Conservation (phyloP, 345 rosid species). For the Hibiscus tridactylites region DNA sequence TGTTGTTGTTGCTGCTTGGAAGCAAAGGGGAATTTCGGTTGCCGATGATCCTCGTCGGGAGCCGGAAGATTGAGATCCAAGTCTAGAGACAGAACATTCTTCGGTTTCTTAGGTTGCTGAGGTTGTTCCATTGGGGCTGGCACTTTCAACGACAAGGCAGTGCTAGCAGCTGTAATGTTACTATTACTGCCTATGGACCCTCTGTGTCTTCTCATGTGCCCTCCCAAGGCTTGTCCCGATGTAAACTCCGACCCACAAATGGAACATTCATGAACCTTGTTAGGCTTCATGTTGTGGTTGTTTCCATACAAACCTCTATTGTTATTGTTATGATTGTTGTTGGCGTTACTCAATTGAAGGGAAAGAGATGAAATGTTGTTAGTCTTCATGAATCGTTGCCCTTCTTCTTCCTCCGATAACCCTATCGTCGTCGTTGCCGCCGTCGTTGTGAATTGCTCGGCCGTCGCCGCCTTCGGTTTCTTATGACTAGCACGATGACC, state of each 20-base stretch:
- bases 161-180: constrained; percentile 10
- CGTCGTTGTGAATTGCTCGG: constrained; percentile 7
- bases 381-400: constrained; percentile 18
- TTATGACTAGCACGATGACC: constrained; percentile 98
- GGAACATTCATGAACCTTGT: constrained; percentile 85
- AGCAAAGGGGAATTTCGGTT: constrained; percentile 39
- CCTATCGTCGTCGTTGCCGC: neutral
- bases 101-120: constrained; percentile 34
- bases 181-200: constrained; percentile 23
- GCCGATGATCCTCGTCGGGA: constrained; percentile 60
- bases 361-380: constrained; percentile 42
- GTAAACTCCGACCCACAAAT: constrained; percentile 86
- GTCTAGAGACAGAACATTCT: constrained; percentile 53
- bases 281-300: constrained; percentile 18
- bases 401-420: constrained; percentile 26
- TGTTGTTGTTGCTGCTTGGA: constrained; percentile 45
- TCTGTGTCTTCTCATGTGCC: constrained; percentile 95
- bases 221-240: constrained; percentile 97
- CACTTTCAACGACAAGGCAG: constrained; percentile 35
- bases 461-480: constrained; percentile 48
- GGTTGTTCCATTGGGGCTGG: constrained; percentile 30
- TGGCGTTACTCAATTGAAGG: constrained; percentile 43
- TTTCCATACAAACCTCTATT: neutral
- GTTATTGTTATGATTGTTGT: constrained; percentile 16
- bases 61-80: constrained; percentile 98